Percentiles rank a stretch among this genome's conserved stretches.
Evolutionary conservation across 1,139 yeast species (phyloP).

Genomic region (Suhomyces atakaporum): DNA sequence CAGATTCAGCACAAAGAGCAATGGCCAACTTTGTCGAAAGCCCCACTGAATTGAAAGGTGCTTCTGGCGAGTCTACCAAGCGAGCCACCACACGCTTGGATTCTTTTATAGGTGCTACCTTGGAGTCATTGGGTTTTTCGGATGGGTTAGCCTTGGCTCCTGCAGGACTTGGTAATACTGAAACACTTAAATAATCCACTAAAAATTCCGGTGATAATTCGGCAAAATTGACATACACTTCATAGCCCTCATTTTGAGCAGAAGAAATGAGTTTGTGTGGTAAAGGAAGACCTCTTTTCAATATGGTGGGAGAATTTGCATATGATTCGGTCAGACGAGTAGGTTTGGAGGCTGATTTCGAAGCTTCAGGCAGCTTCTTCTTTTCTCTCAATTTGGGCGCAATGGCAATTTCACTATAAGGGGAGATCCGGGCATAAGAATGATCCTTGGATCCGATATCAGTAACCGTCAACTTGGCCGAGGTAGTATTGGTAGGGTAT

Average conservation of each 20-base stretch:
- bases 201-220: constrained; percentile 34
- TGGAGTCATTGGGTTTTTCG: constrained; percentile 20
- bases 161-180: constrained; percentile 61
- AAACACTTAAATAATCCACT: constrained; percentile 56
- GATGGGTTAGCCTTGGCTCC: too few species aligned
- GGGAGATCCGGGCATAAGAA: constrained; percentile 60
- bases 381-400: constrained; percentile 69
- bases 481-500: constrained; percentile 66
- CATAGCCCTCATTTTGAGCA: constrained; percentile 23
- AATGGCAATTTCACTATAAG: constrained; percentile 77
- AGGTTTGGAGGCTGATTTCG: constrained; percentile 24
- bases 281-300: constrained; percentile 57
- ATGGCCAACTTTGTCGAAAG: constrained; percentile 58
- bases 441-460: constrained; percentile 56
- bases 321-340: constrained; percentile 27
- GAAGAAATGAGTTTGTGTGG: constrained; percentile 47
- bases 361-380: constrained; percentile 23
- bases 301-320: constrained; percentile 36
- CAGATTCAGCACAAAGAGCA: constrained; percentile 55
- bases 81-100: constrained; percentile 56
- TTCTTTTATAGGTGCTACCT: constrained; percentile 26
- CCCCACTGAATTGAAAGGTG: constrained; percentile 52
- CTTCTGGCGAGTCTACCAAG: constrained; percentile 39
- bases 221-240: constrained; percentile 46
- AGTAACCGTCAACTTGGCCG: constrained; percentile 64